A percentile compares a stretch with the other conserved stretches of the same genome.
phyloP scores from a whole-genome alignment of 2,329 filamentous ascomycete genomes.

The Podosphaera aphanis region DNA sequence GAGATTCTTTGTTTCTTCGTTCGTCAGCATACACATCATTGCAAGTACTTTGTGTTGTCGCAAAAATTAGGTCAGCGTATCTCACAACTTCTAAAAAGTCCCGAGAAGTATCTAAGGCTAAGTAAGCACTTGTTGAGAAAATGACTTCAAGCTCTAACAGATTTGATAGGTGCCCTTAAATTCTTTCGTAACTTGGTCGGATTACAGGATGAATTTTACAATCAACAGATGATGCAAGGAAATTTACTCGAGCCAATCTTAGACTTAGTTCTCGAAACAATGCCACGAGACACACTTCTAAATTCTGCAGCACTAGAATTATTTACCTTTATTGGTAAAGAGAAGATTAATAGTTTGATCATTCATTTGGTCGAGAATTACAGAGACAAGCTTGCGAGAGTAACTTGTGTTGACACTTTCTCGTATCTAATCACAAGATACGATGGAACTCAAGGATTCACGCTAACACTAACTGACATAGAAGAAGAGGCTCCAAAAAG shows the following conservation, averaged over 20 bases:
- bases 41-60: slow-evolving; percentile 67
- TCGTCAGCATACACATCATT: slow-evolving; percentile 64
- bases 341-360: slow-evolving; percentile 59
- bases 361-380: slow-evolving; percentile 68
- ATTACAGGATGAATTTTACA: slow-evolving; percentile 77
- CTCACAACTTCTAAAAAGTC: slow-evolving; percentile 56
- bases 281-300: slow-evolving; percentile 79
- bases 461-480: slow-evolving; percentile 45
- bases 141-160: not conserved
- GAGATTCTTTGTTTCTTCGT: slow-evolving; percentile 90
- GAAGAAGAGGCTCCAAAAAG: slow-evolving; percentile 29
- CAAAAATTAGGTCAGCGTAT: slow-evolving; percentile 60
- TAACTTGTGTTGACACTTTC: slow-evolving; percentile 74
- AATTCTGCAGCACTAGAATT: slow-evolving; percentile 87
- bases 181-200: slow-evolving; percentile 76
- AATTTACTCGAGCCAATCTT: slow-evolving; percentile 66
- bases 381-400: slow-evolving; percentile 47
- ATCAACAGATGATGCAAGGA: slow-evolving; percentile 61
- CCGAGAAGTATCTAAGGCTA: slow-evolving; percentile 80
- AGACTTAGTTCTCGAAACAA: slow-evolving; percentile 58
- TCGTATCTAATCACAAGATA: slow-evolving; percentile 50
- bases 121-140: slow-evolving; percentile 31
- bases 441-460: slow-evolving; percentile 52
- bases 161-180: slow-evolving; percentile 50
- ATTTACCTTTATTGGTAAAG: slow-evolving; percentile 72